phyloP scores from a whole-genome alignment of 306 rosid genomes.

The Castanea sativa region DNA sequence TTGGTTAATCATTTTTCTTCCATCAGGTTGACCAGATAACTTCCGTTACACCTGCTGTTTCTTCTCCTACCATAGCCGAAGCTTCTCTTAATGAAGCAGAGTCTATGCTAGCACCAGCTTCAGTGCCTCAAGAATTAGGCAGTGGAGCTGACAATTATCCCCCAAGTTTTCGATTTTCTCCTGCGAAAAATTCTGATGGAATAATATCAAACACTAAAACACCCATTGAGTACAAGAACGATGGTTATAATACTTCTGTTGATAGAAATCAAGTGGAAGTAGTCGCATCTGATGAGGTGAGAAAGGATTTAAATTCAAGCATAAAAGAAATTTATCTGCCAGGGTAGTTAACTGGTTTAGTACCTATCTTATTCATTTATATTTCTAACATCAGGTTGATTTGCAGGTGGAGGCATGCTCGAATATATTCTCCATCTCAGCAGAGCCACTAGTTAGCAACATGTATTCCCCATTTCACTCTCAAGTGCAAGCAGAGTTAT shows the following conservation, averaged over 20 bases:
- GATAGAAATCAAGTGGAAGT: constrained; percentile 21
- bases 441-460: constrained; percentile 35
- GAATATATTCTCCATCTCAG: constrained; percentile 26
- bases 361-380: background rate
- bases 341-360: background rate
- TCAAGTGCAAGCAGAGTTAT: constrained; percentile 44
- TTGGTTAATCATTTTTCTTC: too few relatives aligned
- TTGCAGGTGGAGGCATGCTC: constrained; percentile 23
- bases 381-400: constrained; percentile 31
- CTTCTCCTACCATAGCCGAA: too few relatives aligned
- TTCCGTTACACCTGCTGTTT: too few relatives aligned
- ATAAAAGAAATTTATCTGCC: background rate
- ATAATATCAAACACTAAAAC: constrained; percentile 32
- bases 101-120: too few relatives aligned
- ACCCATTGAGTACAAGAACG: constrained; percentile 29
- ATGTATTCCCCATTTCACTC: constrained; percentile 49
- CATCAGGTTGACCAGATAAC: too few relatives aligned
- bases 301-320: constrained; percentile 8
- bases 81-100: too few relatives aligned
- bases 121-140: too few relatives aligned
- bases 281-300: constrained; percentile 33
- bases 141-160: too few relatives aligned
- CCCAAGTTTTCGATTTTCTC: too few relatives aligned
- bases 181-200: too few relatives aligned
- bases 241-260: constrained; percentile 14